Conservation (phyloP, 225 moss, liverwort and hornwort species). For the Lunularia cruciata region DNA sequence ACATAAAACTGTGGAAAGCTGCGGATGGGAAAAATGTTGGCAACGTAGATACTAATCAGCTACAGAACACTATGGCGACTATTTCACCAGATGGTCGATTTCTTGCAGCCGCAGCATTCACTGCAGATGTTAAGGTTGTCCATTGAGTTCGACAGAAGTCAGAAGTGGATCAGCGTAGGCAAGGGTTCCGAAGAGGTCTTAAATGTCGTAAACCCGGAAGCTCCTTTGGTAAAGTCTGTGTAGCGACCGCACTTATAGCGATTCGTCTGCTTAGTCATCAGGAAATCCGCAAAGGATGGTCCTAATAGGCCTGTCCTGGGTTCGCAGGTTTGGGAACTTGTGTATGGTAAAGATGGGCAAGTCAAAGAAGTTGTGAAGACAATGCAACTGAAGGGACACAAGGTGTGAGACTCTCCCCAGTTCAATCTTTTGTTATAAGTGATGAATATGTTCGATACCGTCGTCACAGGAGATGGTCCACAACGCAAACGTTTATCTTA, state of each 20-base stretch:
- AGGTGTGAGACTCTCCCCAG: conserved; percentile 42
- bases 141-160: neutral
- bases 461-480: no score
- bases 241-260: neutral
- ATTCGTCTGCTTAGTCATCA: neutral
- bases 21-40: conserved; percentile 81
- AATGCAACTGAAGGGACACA: conserved; percentile 99
- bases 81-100: conserved; percentile 89
- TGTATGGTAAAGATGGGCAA: conserved; percentile 85
- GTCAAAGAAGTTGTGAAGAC: conserved; percentile 75
- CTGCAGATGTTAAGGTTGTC: conserved; percentile 95
- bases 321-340: conserved; percentile 87
- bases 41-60: conserved; percentile 91
- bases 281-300: neutral
- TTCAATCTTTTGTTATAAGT: neutral
- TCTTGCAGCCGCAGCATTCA: conserved; percentile 95
- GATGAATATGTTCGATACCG: no score
- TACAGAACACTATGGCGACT: conserved; percentile 92
- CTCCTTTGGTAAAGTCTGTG: no score
- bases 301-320: neutral
- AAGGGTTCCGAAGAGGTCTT: no score
- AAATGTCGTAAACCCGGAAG: no score
- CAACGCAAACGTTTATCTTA: no score
- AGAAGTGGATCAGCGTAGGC: no score
- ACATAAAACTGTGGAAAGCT: conserved; percentile 95